A percentile compares a stretch with the other conserved stretches of the same genome.
phyloP scores from a whole-genome alignment of 805 yeast genomes.

The Maudiozyma saulgeensis region DNA sequence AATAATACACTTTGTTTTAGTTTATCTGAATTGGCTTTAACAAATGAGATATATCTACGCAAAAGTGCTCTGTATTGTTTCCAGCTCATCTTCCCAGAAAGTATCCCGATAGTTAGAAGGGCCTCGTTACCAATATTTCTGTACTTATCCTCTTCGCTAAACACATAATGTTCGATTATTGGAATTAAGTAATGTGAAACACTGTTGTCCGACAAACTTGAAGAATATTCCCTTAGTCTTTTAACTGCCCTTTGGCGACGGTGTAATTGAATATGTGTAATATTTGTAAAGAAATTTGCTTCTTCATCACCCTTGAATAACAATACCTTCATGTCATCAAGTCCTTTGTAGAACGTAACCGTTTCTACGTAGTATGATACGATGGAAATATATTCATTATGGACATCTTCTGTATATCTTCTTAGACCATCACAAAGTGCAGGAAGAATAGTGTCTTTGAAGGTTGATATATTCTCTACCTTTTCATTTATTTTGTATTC shows the following conservation, averaged over 20 bases:
- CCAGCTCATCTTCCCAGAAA: slow-evolving; percentile 58
- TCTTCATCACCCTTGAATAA: slow-evolving; percentile 66
- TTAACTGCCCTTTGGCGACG: slow-evolving; percentile 79
- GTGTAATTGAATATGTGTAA: slow-evolving; percentile 75
- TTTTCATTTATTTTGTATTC: slow-evolving; percentile 14
- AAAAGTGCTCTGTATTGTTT: slow-evolving; percentile 70
- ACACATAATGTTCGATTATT: slow-evolving; percentile 70
- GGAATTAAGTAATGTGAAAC: slow-evolving; percentile 80
- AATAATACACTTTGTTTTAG: slow-evolving; percentile 52
- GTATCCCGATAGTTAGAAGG: slow-evolving; percentile 46
- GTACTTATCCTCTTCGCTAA: slow-evolving; percentile 46
- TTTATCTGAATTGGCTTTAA: slow-evolving; percentile 38
- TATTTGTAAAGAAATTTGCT: slow-evolving; percentile 66
- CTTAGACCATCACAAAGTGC: slow-evolving; percentile 59
- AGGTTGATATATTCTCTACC: slow-evolving; percentile 26
- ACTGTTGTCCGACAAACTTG: slow-evolving; percentile 41
- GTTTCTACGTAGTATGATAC: slow-evolving; percentile 52
- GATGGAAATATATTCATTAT: slow-evolving; percentile 61
- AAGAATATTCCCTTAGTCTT: slow-evolving; percentile 44
- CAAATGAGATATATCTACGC: slow-evolving; percentile 50
- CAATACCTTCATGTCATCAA: slow-evolving; percentile 58
- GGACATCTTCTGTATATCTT: slow-evolving; percentile 47
- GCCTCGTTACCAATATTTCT: slow-evolving; percentile 61
- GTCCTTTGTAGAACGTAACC: slow-evolving; percentile 37
- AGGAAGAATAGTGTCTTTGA: slow-evolving; percentile 54